Conservation (phyloP, 169 alveolate species). For the Pseudocohnilembus persalinus region DNA sequence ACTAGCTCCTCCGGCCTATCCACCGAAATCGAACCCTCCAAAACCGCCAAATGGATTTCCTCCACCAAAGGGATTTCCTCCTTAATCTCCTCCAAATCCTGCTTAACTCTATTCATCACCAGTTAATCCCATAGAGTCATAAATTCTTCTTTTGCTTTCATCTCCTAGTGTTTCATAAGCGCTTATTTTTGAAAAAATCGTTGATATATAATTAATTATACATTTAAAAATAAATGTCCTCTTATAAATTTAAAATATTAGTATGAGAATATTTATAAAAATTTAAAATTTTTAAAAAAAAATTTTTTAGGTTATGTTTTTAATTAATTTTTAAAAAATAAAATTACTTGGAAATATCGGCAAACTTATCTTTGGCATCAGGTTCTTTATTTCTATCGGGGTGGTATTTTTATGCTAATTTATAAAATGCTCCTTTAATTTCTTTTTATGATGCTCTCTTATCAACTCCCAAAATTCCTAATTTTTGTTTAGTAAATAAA, state of each 20-base stretch:
- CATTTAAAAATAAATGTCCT: too few species aligned
- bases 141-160: conserved; percentile 87
- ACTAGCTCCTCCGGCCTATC: conserved; percentile 27
- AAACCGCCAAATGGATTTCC: conserved; percentile 38
- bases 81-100: conserved; percentile 13
- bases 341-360: conserved; percentile 20
- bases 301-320: too few species aligned
- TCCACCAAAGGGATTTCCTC: conserved; percentile 42
- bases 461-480: conserved; percentile 26
- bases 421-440: conserved; percentile 56
- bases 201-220: too few species aligned
- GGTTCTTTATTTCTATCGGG: conserved; percentile 60
- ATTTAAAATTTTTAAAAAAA: too few species aligned
- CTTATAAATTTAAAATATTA: too few species aligned
- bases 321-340: too few species aligned
- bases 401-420: conserved; percentile 54
- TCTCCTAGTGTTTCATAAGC: conserved; percentile 94
- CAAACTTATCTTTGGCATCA: conserved; percentile 57
- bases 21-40: conserved; percentile 17
- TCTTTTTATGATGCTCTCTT: conserved; percentile 50
- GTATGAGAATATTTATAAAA: too few species aligned
- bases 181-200: conserved; percentile 42
- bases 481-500: too few species aligned
- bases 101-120: conserved; percentile 73
- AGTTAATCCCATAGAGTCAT: conserved; percentile 90